Evolutionary conservation across 1,284 basidiomycete species (phyloP), one percentile per base, ranked within the genome.

Genomic region (Melampsora occidentalis): DNA sequence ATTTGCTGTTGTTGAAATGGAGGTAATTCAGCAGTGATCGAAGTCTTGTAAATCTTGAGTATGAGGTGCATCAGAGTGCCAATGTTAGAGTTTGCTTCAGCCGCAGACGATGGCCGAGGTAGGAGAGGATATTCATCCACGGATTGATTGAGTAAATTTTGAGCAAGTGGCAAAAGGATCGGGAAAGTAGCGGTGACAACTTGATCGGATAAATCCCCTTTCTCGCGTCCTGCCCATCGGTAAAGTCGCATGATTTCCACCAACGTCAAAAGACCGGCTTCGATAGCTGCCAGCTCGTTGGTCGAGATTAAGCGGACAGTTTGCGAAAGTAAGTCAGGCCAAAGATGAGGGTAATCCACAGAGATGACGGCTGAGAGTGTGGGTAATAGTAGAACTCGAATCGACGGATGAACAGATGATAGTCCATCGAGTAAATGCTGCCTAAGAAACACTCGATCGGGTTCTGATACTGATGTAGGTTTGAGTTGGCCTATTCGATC

Each of bases 1-100:
- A 94, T 85, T 71, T 88, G 89, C 69, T 90, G 89, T 82, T 92
- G 92, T 79, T 93, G 92, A 79, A 92, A 90, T 9, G 82, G 77
- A 77, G 88, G 89, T 18, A 94, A 86, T 69, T 89, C 87, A 66
- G 91, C 86, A 39, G 90, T 86, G 81, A 92, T 90, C 67, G 89
- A 90, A 0, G 89, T 90, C 81, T 89, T 90, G 28, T 75, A 75
- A 20, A 75, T 75, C 28, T 75, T 75, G 16, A 75, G 64, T 20
- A 57, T 46, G 12, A 75, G 39, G 31, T 75, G 65, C 48, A 75
- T 49, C 25, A 75, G 14, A 16, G 49, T 61, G 2, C 71, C 71
- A 39, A 67, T 61, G 12, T 67, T 75, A 1, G 64, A 67, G 22
- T 75, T 75, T n/a, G 71, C 71, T 22, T 75, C 63, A 35, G 46